These are phyloP conservation scores for Podila horticola DNA, from an alignment of 192 early-diverging fungal genomes.

Conservation along the genomic window DNA sequence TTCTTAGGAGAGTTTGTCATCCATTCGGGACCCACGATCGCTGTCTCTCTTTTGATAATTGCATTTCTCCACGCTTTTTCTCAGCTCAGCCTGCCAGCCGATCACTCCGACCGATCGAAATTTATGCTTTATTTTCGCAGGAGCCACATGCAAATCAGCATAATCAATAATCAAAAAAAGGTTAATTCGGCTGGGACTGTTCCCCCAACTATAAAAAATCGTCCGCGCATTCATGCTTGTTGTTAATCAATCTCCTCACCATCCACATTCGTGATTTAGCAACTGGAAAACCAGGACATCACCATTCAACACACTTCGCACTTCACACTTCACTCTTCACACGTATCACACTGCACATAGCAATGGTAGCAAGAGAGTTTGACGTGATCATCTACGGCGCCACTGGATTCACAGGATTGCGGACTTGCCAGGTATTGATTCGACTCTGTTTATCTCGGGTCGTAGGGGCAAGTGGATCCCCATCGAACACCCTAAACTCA, in stretches of 20 bases:
- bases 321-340: too few species aligned
- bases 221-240: background rate
- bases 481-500: background rate
- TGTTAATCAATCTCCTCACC: background rate
- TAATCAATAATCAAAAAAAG: too few species aligned
- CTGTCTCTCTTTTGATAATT: too few species aligned
- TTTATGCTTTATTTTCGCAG: too few species aligned
- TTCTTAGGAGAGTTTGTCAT: too few species aligned
- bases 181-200: too few species aligned
- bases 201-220: background rate
- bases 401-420: constrained; percentile 84
- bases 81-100: too few species aligned
- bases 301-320: background rate
- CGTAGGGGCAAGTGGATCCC: too few species aligned
- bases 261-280: background rate
- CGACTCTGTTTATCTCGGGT: background rate
- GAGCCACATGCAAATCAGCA: too few species aligned
- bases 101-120: too few species aligned
- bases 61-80: too few species aligned
- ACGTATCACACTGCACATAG: background rate
- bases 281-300: background rate
- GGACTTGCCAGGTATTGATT: constrained; percentile 72
- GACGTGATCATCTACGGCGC: constrained; percentile 79
- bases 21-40: too few species aligned
- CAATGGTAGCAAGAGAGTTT: constrained; percentile 60